These are phyloP conservation scores for Begonia loranthoides DNA, from an alignment of 306 rosid genomes.

Conservation along the genomic window DNA sequence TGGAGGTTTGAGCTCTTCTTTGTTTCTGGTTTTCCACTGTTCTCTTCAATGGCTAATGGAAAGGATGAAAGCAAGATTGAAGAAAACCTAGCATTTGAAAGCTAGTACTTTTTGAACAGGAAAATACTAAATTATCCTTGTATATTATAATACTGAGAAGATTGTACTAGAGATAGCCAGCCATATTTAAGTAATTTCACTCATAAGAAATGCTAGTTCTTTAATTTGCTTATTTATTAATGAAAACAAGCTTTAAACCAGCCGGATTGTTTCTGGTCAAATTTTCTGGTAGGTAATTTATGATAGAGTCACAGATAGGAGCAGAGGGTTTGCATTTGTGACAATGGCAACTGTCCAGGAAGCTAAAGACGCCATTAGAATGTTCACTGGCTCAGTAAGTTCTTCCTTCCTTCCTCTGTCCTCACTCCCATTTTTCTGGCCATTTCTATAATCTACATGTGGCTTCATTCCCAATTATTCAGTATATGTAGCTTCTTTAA, in stretches of 20 bases:
- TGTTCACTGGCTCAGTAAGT: constrained; percentile 87
- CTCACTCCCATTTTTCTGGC: background rate
- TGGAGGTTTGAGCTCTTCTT: constrained; percentile 41
- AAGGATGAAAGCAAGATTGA: too few species aligned
- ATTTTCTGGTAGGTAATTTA: constrained; percentile 50
- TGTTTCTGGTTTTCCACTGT: constrained; percentile 1
- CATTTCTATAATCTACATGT: background rate
- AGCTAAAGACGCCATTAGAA: constrained; percentile 72
- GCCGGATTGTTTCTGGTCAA: constrained; percentile 1
- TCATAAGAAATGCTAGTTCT: too few species aligned
- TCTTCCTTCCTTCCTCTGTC: background rate
- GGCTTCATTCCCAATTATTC: background rate
- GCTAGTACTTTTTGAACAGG: too few species aligned
- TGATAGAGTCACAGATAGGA: constrained; percentile 72
- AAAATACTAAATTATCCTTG: too few species aligned
- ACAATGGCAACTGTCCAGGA: constrained; percentile 69
- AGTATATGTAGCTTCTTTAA: background rate
- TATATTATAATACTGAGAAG: background rate
- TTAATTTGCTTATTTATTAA: too few species aligned
- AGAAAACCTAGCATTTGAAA: too few species aligned
- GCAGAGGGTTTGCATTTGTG: constrained; percentile 95
- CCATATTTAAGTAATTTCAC: background rate
- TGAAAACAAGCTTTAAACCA: too few species aligned
- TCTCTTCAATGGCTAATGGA: constrained; percentile 5
- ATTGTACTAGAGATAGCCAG: background rate